These are phyloP conservation scores for Periconia sp. DNA, from an alignment of 2,329 filamentous ascomycete genomes.

Conservation along the genomic window DNA sequence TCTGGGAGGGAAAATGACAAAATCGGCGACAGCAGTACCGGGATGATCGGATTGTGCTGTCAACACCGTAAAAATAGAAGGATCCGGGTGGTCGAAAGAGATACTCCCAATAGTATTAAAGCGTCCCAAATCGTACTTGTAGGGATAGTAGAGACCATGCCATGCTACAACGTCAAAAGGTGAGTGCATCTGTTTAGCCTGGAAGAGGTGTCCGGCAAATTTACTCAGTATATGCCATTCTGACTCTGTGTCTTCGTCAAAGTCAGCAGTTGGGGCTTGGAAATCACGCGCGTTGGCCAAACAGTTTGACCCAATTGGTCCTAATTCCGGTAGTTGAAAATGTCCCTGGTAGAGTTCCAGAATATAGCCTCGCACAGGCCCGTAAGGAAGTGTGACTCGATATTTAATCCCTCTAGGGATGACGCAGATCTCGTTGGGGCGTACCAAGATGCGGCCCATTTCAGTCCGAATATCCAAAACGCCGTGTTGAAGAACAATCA, in stretches of 20 bases:
- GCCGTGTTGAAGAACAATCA: slow-evolving; percentile 67
- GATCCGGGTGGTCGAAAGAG: slow-evolving; percentile 66
- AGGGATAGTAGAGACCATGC: slow-evolving; percentile 69
- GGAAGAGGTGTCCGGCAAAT: slow-evolving; percentile 63
- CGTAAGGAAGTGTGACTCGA: slow-evolving; percentile 61
- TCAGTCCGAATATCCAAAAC: slow-evolving; percentile 69
- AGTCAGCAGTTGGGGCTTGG: slow-evolving; percentile 60
- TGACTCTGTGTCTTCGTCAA: slow-evolving; percentile 57
- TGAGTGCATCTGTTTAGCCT: slow-evolving; percentile 62
- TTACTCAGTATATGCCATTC: slow-evolving; percentile 64
- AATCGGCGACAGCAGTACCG: slow-evolving; percentile 64
- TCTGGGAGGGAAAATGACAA: slow-evolving; percentile 71
- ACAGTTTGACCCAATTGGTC: slow-evolving; percentile 66
- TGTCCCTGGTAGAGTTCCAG: slow-evolving; percentile 67
- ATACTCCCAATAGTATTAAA: slow-evolving; percentile 61
- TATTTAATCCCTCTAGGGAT: slow-evolving; percentile 69
- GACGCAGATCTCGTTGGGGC: slow-evolving; percentile 68
- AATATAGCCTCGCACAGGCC: slow-evolving; percentile 65
- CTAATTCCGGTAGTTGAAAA: slow-evolving; percentile 67
- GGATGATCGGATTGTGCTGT: slow-evolving; percentile 61
- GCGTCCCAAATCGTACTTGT: slow-evolving; percentile 61
- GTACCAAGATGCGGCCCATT: slow-evolving; percentile 64
- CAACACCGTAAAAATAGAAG: slow-evolving; percentile 67
- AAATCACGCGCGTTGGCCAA: slow-evolving; percentile 69
- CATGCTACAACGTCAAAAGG: slow-evolving; percentile 73